Base-by-base conservation (phyloP, 139 green algal genomes). In the Dunaliella primolecta region DNA sequence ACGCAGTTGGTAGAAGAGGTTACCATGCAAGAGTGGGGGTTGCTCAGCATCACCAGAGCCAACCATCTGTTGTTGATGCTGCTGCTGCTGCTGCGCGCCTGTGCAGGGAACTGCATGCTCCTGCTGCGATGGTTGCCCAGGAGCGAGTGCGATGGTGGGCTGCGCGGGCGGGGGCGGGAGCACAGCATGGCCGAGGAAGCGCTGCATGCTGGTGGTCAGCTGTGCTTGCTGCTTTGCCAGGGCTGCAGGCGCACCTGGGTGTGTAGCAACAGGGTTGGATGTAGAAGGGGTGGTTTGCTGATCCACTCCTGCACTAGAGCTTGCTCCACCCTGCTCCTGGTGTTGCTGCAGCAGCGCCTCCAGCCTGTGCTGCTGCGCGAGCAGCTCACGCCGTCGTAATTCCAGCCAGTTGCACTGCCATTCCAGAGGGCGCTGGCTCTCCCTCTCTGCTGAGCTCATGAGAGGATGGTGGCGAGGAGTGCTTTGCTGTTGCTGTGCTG, bases 321-420 rank as follows among this genome's bases (percentile, higher is more conserved):
- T 64, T 64, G 46, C 46, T 64, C 7, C 7, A 15, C 46, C 15
- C 7, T 15, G 7, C 46, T 64, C 46, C 70, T 81, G 81, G 2
- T 75, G 30, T 75, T 56, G 77, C 56, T 20, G 76, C 77, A 30
- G 83, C 57, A 37, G 78, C 77, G 35, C 24, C 80, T 75, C 79
- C 38, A 78, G 23, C 32, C 27, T 72, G n/a, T 64, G 75, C 81
- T 64, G 55, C 30, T 86, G 82, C 24, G 35, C 23, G 15, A 81
- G 46, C 70, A 92, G 82, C 84, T 93, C 88, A 29, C 31, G 81
- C 77, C 92, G 84, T 31, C 90, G 90, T 33, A 89, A 79, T 82
- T 90, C 85, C 46, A 93, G 86, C 90, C 90, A 93, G 3, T 81
- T 75, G 55, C 85, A 90, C 36, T 88, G 84, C 85, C 85, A 89